A percentile compares a stretch with the other conserved stretches of the same genome.
These are phyloP conservation scores for Sporothrix brunneoviolacea DNA, from an alignment of 2,329 filamentous ascomycete genomes.

Conservation along the genomic window DNA sequence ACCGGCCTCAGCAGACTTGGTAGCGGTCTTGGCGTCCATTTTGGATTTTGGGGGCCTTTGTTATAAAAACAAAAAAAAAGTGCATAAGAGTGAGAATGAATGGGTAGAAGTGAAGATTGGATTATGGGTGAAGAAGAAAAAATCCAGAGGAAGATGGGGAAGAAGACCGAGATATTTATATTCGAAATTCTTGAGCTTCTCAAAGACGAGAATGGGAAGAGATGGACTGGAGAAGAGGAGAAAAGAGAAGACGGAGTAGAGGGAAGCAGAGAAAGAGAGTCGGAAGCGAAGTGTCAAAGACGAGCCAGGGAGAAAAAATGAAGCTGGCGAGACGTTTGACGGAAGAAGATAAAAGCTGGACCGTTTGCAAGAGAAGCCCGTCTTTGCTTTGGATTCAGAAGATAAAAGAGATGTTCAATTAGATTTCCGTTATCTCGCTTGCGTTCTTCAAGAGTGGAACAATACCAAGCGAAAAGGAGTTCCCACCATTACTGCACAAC, in stretches of 20 bases:
- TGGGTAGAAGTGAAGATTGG: conserved; percentile 16
- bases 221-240: neutral
- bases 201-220: neutral
- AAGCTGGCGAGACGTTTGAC: too few relatives aligned
- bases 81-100: conserved; percentile 16
- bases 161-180: conserved; percentile 18
- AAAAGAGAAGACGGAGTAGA: neutral
- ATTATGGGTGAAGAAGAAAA: neutral
- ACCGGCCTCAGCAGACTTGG: conserved; percentile 20
- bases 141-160: conserved; percentile 7
- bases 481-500: too few relatives aligned
- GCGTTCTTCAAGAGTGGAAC: neutral
- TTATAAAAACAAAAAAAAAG: conserved; percentile 2
- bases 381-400: too few relatives aligned
- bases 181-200: neutral
- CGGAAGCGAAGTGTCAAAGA: too few relatives aligned
- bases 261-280: neutral
- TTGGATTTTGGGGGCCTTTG: conserved; percentile 6
- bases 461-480: neutral
- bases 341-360: too few relatives aligned
- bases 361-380: neutral
- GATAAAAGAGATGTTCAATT: too few relatives aligned
- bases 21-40: conserved; percentile 18
- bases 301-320: neutral
- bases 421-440: too few relatives aligned